Base-by-base conservation (phyloP, 306 rosid genomes). In the Vicia villosa region DNA sequence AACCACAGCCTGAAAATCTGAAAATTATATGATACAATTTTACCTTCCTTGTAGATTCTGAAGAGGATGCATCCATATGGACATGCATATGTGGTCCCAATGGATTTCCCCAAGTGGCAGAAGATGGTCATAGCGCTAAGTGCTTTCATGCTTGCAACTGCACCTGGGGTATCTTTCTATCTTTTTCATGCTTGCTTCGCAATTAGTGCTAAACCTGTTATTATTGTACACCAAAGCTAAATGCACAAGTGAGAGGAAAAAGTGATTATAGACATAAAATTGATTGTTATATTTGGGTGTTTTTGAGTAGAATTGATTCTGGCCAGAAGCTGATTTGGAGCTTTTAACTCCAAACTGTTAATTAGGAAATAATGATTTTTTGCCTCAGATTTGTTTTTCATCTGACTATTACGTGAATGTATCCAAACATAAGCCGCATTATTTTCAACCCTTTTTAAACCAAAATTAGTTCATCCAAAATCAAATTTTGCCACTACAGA, bases 101-200 rank as follows among this genome's bases (percentile, higher is more conserved):
- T 45, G 92, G 88, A 26, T 86, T 89, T 62, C 99, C 99, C 40
- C 81, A 83, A 80, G 91, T 95, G 55, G 88, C 83, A 73, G 88
- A 74, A 66, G 82, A 77, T 58, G 73, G 75, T 63, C 78, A 57
- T 46, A 75, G 76, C 72, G 60, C 86, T 50, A 75, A 75, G 61
- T 95, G 97, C 78, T 95, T 89, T 71, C 71, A 83, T 4, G 85
- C 88, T 66, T 95, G 99, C 86, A 91, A 91, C 82, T 95, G 99
- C 83, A 80, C 85, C 47, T 89, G 83, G 76, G 99, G 99, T 95
- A 87, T 67, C 46, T 72, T 72, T 42, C 19, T 69, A 52, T 64
- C 24, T 58, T 32, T 66, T 61, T 41, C 79, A 41, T 19, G 49
- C 13, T 59, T 59, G 40, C 45, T 72, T 68, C 34, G 22, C 46